These are phyloP conservation scores for Syncephalis fuscata DNA, from an alignment of 371 early-diverging fungal genomes.

Conservation along the genomic window DNA sequence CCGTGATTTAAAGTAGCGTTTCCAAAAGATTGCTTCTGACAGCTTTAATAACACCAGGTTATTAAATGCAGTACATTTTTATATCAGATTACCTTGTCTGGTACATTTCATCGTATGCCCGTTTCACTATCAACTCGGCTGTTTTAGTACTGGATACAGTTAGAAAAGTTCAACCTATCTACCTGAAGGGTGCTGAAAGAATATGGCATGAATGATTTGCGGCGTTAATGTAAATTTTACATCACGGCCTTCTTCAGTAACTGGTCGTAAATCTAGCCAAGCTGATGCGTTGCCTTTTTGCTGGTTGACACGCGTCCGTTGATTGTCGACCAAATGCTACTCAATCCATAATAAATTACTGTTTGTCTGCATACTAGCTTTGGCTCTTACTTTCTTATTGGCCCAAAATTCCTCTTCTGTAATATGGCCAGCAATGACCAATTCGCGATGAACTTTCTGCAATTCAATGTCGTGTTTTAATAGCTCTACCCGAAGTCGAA, in stretches of 20 bases:
- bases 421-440: slow-evolving; percentile 57
- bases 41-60: slow-evolving; percentile 16
- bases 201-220: slow-evolving; percentile 76
- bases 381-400: slow-evolving; percentile 43
- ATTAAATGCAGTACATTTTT: not conserved
- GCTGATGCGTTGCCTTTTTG: slow-evolving; percentile 74
- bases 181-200: slow-evolving; percentile 78
- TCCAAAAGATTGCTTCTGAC: slow-evolving; percentile 77
- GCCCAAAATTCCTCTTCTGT: slow-evolving; percentile 89
- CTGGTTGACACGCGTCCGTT: slow-evolving; percentile 42
- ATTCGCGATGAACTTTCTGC: slow-evolving; percentile 40
- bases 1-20: slow-evolving; percentile 64
- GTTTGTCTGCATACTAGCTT: slow-evolving; percentile 14
- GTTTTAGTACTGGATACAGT: not conserved
- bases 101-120: slow-evolving; percentile 72
- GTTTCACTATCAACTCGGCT: slow-evolving; percentile 30
- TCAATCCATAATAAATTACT: not conserved
- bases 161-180: slow-evolving; percentile 7
- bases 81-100: slow-evolving; percentile 37
- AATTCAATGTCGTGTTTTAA: too few species aligned
- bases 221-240: slow-evolving; percentile 77
- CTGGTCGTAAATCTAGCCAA: slow-evolving; percentile 61
- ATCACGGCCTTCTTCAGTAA: slow-evolving; percentile 60
- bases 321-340: slow-evolving; percentile 51
- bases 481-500: too few species aligned